Evolutionary conservation across 352 stramenopile species (phyloP).

Genomic region (Globisporangium recalcitrans): DNA sequence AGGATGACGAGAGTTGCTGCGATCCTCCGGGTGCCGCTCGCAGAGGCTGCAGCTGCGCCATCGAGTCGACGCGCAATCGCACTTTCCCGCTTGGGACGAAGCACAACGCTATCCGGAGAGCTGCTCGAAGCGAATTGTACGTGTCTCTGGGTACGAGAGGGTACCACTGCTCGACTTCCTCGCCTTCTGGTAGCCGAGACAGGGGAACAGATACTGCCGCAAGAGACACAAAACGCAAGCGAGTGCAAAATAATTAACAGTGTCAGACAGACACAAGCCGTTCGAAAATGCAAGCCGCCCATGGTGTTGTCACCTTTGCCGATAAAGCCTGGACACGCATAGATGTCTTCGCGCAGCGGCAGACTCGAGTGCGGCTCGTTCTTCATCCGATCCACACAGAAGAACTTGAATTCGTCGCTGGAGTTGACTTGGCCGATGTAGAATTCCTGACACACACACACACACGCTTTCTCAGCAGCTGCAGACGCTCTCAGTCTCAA

Average conservation of each 20-base stretch:
- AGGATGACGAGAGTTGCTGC: slow-evolving; percentile 13
- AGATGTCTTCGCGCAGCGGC: slow-evolving; percentile 41
- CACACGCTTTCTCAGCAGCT: background rate
- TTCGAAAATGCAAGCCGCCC: background rate
- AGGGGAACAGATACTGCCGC: slow-evolving; percentile 53
- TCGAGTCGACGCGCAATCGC: slow-evolving; percentile 16
- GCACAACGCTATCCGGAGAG: slow-evolving; percentile 66
- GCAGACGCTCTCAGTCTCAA: too few relatives aligned
- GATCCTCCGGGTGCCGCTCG: slow-evolving; percentile 3
- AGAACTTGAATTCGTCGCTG: slow-evolving; percentile 60
- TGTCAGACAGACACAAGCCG: background rate
- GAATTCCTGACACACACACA: slow-evolving; percentile 49
- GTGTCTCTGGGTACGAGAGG: slow-evolving; percentile 51
- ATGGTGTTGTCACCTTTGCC: slow-evolving; percentile 48
- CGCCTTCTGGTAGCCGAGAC: slow-evolving; percentile 53
- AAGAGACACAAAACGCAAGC: background rate
- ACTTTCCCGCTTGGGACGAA: slow-evolving; percentile 43
- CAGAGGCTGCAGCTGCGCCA: slow-evolving; percentile 18
- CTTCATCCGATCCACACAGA: slow-evolving; percentile 58
- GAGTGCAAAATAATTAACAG: background rate
- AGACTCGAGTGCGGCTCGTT: slow-evolving; percentile 40
- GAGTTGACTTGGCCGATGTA: slow-evolving; percentile 57
- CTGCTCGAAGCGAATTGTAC: slow-evolving; percentile 42
- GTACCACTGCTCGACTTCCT: slow-evolving; percentile 86
- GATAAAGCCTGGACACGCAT: slow-evolving; percentile 51